A percentile compares a stretch with the other conserved stretches of the same genome.
phyloP scores from a whole-genome alignment of 257 asterid genomes.

The Solanum rostratum region DNA sequence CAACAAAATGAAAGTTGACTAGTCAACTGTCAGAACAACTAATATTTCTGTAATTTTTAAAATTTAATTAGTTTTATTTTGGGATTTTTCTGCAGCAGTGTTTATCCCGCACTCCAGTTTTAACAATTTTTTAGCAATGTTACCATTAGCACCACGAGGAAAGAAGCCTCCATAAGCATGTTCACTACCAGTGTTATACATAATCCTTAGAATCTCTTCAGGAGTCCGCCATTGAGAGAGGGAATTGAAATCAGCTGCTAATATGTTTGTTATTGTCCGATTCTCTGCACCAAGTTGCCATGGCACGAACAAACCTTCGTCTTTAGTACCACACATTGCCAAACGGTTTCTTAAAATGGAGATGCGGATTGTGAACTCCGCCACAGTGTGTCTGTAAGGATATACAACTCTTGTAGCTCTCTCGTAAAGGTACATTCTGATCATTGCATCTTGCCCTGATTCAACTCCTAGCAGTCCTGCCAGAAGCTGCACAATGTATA shows the following conservation, averaged over 20 bases:
- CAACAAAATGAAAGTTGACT: background rate
- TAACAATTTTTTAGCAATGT: background rate
- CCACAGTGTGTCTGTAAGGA: constrained; percentile 34
- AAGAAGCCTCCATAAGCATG: constrained; percentile 28
- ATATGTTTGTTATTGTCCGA: constrained; percentile 22
- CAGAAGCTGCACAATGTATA: constrained; percentile 13
- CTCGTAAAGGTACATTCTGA: constrained; percentile 30
- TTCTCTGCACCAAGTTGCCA: constrained; percentile 29
- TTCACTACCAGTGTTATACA: constrained; percentile 28
- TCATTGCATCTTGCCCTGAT: constrained; percentile 48
- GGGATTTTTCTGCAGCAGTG: background rate
- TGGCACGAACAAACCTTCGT: constrained; percentile 40
- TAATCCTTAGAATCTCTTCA: constrained; percentile 22
- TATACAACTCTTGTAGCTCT: constrained; percentile 13
- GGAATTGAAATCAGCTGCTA: constrained; percentile 32
- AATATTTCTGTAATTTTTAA: background rate
- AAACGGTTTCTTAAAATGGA: constrained; percentile 30
- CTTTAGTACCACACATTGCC: constrained; percentile 34
- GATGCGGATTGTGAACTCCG: constrained; percentile 28
- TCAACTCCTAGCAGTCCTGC: constrained; percentile 44
- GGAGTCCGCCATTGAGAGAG: constrained; percentile 30
- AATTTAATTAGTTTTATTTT: background rate
- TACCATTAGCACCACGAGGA: constrained; percentile 38
- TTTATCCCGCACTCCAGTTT: background rate
- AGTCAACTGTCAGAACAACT: background rate